Evolutionary conservation across 1,139 yeast species (phyloP).

Genomic region (Sugiyamaella castrensis): DNA sequence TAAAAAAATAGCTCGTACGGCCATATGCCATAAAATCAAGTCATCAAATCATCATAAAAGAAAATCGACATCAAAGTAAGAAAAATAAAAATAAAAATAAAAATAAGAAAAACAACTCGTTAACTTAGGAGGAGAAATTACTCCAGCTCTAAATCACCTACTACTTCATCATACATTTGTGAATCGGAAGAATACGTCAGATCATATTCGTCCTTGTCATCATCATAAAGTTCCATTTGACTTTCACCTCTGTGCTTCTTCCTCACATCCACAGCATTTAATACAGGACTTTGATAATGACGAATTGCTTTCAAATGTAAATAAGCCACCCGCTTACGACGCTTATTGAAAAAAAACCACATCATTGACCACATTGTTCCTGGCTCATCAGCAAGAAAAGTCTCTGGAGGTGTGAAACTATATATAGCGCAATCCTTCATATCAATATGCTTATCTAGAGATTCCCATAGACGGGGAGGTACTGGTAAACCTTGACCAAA

Average conservation of each 20-base stretch:
- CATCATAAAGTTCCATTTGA: constrained; percentile 21
- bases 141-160: constrained; percentile 43
- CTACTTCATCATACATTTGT: constrained; percentile 34
- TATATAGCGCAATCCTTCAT: constrained; percentile 73
- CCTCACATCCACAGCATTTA: constrained; percentile 20
- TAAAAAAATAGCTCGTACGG: too few relatives aligned
- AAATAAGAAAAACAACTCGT: background rate
- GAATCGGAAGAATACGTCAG: constrained; percentile 37
- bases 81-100: background rate
- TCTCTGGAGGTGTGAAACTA: constrained; percentile 75
- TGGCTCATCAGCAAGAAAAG: constrained; percentile 70
- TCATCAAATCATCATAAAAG: constrained; percentile 3
- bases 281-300: constrained; percentile 27
- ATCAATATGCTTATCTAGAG: constrained; percentile 80
- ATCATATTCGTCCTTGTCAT: constrained; percentile 50
- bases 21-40: background rate
- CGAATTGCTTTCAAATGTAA: constrained; percentile 51
- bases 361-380: constrained; percentile 86
- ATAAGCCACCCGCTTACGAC: constrained; percentile 86
- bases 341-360: constrained; percentile 90
- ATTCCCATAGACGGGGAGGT: constrained; percentile 80
- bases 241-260: constrained; percentile 23
- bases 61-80: constrained; percentile 2
- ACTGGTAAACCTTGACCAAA: constrained; percentile 66
- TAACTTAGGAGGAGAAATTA: constrained; percentile 14